phyloP scores from a whole-genome alignment of 2,329 filamentous ascomycete genomes.

The Penicillium sp. region DNA sequence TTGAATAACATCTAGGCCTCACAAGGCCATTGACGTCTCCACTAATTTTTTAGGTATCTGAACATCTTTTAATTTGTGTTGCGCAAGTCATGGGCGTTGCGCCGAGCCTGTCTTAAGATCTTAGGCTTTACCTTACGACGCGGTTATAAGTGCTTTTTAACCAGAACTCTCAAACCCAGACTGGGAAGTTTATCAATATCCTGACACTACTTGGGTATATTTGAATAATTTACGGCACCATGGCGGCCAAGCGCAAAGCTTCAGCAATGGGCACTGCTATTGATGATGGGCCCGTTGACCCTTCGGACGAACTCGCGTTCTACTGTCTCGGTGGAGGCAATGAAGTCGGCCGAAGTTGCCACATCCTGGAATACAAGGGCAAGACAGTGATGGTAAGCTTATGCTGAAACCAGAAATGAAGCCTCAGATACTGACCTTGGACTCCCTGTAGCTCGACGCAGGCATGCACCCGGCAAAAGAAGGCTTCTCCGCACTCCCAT shows the following conservation, averaged over 20 bases:
- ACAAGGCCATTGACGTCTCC: background rate
- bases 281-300: conserved; percentile 84
- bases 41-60: background rate
- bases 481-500: conserved; percentile 86
- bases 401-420: background rate
- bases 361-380: conserved; percentile 98
- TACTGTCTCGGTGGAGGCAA: conserved; percentile 92
- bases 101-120: conserved; percentile 4
- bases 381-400: conserved; percentile 92
- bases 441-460: conserved; percentile 72
- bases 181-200: background rate
- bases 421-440: conserved; percentile 11
- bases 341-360: conserved; percentile 94
- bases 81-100: conserved; percentile 11
- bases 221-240: conserved; percentile 42
- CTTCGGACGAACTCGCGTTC: conserved; percentile 91
- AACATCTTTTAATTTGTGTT: background rate
- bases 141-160: conserved; percentile 6
- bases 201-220: background rate
- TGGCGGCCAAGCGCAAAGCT: conserved; percentile 94
- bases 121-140: conserved; percentile 1
- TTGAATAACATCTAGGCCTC: background rate
- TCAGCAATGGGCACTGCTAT: conserved; percentile 65
- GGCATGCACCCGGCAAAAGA: conserved; percentile 97
- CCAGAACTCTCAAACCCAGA: background rate